Evolutionary conservation across 116 monocot species (phyloP), one percentile per base, ranked within the genome.

Genomic region (Iris pallida): DNA sequence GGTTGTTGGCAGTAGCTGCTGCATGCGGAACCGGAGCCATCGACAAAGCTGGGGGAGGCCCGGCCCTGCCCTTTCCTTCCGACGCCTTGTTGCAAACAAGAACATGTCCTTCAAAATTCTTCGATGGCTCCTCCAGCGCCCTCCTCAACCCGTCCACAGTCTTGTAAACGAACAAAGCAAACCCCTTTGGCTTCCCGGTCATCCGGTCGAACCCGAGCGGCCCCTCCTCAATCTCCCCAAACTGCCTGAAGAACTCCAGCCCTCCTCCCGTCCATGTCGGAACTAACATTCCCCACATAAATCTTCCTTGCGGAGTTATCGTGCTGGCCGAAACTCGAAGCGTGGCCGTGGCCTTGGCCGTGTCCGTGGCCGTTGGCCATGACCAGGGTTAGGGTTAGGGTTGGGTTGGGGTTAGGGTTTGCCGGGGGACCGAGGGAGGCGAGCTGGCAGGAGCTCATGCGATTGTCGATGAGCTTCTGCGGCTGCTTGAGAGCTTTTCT

Each of bases 161-260:
- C 63, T 55, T 63, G 6, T 72, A 72, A n/a, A 72, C 44, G 43
- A 72, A 72, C 15, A 72, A 9, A 0, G 61, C 72, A 45, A 63
- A 72, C 42, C 72, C 72, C 41, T 60, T 72, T 0, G 63, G 53
- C 72, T 72, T 72, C 1, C 72, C 72, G 2, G 54, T 72, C 45
- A 13, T 8, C 18, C 63, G 60, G 18, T 71, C 71, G 4, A 72
- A 43, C 45, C 72, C 72, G 0, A 72, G 11, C 49, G 72, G 72
- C 0, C 72, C 72, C 45, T 72, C 63, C 55, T 72, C 72, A 53
- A 72, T 72, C 45, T 72, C 72, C 14, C 72, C 72, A 49, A 63
- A 72, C 63, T 72, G 63, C 8, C 63, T 45, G 41, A 72, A 72
- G 20, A 72, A 72, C 8, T 53, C 63, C 55, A 45, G 53, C 19